Conservation (phyloP, 768 basidiomycete genomes). For the Suillus ampliporus region DNA sequence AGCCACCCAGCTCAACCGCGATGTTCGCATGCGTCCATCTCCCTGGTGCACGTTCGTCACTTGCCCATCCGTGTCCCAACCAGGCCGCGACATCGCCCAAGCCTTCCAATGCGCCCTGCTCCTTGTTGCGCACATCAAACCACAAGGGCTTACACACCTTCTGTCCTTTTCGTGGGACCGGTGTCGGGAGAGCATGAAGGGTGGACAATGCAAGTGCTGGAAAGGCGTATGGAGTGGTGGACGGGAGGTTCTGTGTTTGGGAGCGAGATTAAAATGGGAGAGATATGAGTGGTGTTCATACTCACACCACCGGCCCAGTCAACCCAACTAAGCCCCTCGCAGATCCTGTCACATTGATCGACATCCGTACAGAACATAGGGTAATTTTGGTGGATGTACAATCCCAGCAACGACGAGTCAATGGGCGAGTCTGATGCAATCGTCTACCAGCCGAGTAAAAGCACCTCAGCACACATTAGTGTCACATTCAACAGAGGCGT, state of each 20-base stretch:
- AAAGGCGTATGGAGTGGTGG: constrained; percentile 81
- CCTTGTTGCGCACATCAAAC: constrained; percentile 66
- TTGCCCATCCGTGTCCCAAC: constrained; percentile 46
- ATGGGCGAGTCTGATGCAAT: constrained; percentile 88
- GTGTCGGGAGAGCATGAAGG: constrained; percentile 86
- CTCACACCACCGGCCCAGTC: constrained; percentile 71
- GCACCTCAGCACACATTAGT: neutral
- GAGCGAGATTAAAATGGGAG: neutral
- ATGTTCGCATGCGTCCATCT: constrained; percentile 60
- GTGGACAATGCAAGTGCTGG: constrained; percentile 82
- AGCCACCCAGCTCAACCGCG: constrained; percentile 61
- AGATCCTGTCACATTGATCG: constrained; percentile 72
- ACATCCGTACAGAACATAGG: constrained; percentile 80
- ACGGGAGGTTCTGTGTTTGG: constrained; percentile 60
- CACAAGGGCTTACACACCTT: constrained; percentile 88
- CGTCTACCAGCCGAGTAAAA: constrained; percentile 44
- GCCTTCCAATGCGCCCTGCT: constrained; percentile 64
- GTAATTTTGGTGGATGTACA: constrained; percentile 96
- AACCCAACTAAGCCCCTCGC: constrained; percentile 78
- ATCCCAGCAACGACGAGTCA: constrained; percentile 85
- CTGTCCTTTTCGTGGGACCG: constrained; percentile 79
- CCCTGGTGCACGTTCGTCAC: constrained; percentile 28
- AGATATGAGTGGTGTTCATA: neutral
- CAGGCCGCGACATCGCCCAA: constrained; percentile 61
- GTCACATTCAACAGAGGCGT: constrained; percentile 21